Evolutionary conservation across 768 basidiomycete genomes (phyloP).

Genomic region (Dacryopinax primogenitus): DNA sequence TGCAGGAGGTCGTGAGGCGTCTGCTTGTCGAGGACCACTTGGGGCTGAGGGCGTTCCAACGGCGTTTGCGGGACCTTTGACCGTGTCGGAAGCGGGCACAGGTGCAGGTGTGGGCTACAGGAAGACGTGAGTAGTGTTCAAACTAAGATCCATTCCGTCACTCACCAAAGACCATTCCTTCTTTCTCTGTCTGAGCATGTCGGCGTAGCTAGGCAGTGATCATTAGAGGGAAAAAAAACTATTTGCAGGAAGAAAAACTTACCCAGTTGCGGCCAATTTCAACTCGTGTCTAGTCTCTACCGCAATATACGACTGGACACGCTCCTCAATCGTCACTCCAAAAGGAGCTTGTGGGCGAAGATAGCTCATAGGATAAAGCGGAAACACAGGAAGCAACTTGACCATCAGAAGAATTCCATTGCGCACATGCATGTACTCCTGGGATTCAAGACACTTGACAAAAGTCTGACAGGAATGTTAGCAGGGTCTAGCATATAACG

Average conservation of each 20-base stretch:
- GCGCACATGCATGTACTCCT: slow-evolving; percentile 94
- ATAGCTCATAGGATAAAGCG: slow-evolving; percentile 29
- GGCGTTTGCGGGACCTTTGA: neutral
- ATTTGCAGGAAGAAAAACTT: slow-evolving; percentile 4
- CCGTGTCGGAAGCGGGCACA: neutral
- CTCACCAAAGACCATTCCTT: slow-evolving; percentile 12
- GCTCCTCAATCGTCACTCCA: slow-evolving; percentile 43
- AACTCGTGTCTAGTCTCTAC: slow-evolving; percentile 50
- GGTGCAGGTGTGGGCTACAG: neutral
- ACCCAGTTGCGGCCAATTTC: slow-evolving; percentile 24
- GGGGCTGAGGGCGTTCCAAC: neutral
- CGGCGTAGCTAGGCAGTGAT: neutral
- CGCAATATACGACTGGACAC: slow-evolving; percentile 54
- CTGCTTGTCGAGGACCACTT: slow-evolving; percentile 6
- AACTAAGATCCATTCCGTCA: slow-evolving; percentile 11
- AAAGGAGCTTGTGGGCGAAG: slow-evolving; percentile 40
- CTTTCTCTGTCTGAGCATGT: slow-evolving; percentile 6
- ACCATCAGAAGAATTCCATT: slow-evolving; percentile 91
- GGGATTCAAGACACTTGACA: slow-evolving; percentile 65
- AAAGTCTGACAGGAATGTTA: slow-evolving; percentile 44
- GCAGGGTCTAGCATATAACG: neutral
- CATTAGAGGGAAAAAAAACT: neutral
- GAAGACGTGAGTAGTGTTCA: neutral
- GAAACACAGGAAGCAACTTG: slow-evolving; percentile 82
- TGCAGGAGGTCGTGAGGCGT: slow-evolving; percentile 6